A percentile compares a stretch with the other conserved stretches of the same genome.
Conservation (phyloP, 768 basidiomycete genomes). For the Pisolithus marmoratus region DNA sequence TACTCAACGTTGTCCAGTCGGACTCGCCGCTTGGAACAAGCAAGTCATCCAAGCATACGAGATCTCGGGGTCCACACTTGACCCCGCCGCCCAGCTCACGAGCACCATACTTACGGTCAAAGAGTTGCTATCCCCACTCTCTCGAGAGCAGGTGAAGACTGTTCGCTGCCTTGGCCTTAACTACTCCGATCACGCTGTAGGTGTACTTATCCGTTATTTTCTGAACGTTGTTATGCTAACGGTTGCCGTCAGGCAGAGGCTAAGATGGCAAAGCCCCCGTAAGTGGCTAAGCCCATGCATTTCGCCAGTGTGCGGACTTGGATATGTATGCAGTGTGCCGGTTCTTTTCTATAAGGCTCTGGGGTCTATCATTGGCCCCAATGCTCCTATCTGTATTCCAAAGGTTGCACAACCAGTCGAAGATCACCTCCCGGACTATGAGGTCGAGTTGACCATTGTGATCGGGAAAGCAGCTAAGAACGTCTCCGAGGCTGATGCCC, state of each 20-base stretch:
- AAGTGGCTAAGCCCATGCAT: conserved; percentile 16
- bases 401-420: conserved; percentile 62
- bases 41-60: conserved; percentile 62
- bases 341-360: conserved; percentile 78
- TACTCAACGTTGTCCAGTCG: conserved; percentile 39
- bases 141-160: conserved; percentile 58
- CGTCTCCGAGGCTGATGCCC: conserved; percentile 72
- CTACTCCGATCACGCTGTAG: conserved; percentile 78
- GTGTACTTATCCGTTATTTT: conserved; percentile 17
- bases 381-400: conserved; percentile 52
- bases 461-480: conserved; percentile 79
- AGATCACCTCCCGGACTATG: conserved; percentile 69
- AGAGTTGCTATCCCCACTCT: conserved; percentile 62
- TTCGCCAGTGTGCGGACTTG: background rate
- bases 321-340: conserved; percentile 43
- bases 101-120: conserved; percentile 62
- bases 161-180: conserved; percentile 79
- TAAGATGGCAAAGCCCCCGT: conserved; percentile 60
- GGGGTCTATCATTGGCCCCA: conserved; percentile 64
- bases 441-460: conserved; percentile 76
- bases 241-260: conserved; percentile 52
- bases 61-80: conserved; percentile 64
- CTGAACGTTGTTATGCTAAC: background rate
- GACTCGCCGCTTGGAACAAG: conserved; percentile 47
- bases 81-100: conserved; percentile 60